Evolutionary conservation across 495 filamentous ascomycete species (phyloP).

Genomic region (Sphaerosporella brunnea): DNA sequence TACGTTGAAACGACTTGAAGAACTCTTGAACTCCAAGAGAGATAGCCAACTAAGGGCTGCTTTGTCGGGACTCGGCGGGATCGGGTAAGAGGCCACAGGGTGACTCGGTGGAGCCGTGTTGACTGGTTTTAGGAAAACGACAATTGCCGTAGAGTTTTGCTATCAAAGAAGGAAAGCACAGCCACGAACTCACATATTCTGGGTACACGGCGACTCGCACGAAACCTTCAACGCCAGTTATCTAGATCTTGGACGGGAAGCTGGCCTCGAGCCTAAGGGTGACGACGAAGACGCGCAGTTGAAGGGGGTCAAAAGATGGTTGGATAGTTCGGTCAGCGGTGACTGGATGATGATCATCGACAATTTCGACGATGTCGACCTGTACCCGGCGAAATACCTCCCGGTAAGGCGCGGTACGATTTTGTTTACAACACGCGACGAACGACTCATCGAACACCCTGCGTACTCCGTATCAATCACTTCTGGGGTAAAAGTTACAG

Average conservation of each 20-base stretch:
- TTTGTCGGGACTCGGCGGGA: neutral
- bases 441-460: neutral
- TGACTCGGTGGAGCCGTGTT: neutral
- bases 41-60: neutral
- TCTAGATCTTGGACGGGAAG: neutral
- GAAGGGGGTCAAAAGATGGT: conserved; percentile 10
- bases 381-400: conserved; percentile 1
- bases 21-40: neutral
- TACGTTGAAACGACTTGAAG: neutral
- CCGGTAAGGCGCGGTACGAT: conserved; percentile 8
- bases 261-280: too few species aligned
- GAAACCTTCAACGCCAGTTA: neutral
- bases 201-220: neutral
- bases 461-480: neutral
- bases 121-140: neutral
- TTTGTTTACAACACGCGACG: conserved; percentile 9
- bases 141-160: neutral
- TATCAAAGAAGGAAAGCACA: neutral
- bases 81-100: neutral
- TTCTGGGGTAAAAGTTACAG: neutral
- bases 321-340: conserved; percentile 8
- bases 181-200: neutral
- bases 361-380: conserved; percentile 11
- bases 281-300: conserved; percentile 1
- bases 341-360: conserved; percentile 28